phyloP scores from a whole-genome alignment of 2,329 filamentous ascomycete species.

The Lojkania enalia region DNA sequence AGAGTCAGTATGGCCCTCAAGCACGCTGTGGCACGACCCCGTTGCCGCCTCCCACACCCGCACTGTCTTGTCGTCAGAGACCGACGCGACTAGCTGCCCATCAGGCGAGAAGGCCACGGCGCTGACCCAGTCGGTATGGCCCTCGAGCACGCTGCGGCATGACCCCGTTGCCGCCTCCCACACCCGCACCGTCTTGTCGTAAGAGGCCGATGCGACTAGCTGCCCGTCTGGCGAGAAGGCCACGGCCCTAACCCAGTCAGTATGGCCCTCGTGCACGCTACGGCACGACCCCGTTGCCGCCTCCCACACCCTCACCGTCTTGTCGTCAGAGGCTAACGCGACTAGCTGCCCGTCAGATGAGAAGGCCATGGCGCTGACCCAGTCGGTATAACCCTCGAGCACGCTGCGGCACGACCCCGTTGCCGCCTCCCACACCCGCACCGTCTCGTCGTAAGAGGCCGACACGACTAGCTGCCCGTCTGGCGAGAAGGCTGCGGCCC shows the following conservation, averaged over 20 bases:
- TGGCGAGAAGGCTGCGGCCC: neutral
- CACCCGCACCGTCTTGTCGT: neutral
- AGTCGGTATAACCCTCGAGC: neutral
- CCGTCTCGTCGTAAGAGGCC: neutral
- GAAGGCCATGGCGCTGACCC: neutral
- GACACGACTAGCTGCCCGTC: neutral
- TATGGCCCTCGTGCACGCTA: slow-evolving; percentile 10
- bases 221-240: slow-evolving; percentile 13
- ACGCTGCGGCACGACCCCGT: neutral
- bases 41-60: slow-evolving; percentile 3
- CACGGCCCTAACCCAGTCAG: slow-evolving; percentile 4
- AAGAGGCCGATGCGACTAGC: slow-evolving; percentile 3
- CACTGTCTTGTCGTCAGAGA: too few relatives aligned
- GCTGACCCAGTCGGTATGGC: too few relatives aligned
- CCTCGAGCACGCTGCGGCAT: too few relatives aligned
- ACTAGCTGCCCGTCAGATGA: neutral
- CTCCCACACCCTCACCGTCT: neutral
- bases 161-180: too few relatives aligned
- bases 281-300: slow-evolving; percentile 5
- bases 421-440: neutral
- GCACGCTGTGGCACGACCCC: neutral
- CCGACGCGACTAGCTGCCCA: too few relatives aligned
- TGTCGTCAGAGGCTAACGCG: neutral
- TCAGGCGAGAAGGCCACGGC: too few relatives aligned
- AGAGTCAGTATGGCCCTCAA: slow-evolving; percentile 7